phyloP scores from a whole-genome alignment of 352 stramenopile genomes.

The Globisporangium paddicum region DNA sequence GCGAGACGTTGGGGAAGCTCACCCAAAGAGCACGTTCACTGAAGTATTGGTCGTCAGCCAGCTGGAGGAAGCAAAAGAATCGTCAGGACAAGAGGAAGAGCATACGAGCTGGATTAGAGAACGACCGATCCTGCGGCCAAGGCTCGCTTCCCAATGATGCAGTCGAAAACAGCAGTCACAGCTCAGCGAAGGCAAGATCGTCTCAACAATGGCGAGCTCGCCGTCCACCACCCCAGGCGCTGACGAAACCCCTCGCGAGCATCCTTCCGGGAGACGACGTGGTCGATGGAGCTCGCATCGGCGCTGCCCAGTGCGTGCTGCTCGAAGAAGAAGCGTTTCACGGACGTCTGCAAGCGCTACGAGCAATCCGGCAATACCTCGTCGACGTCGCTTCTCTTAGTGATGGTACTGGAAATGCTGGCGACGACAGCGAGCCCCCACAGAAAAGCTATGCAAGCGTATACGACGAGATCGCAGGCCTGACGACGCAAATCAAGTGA shows the following conservation, averaged over 20 bases:
- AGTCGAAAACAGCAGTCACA: background rate
- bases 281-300: constrained; percentile 33
- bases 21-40: constrained; percentile 20
- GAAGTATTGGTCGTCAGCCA: constrained; percentile 24
- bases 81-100: background rate
- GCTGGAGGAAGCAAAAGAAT: constrained; percentile 14
- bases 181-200: background rate
- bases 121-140: background rate
- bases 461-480: constrained; percentile 24
- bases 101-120: background rate
- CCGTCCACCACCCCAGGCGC: constrained; percentile 16
- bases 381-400: background rate
- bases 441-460: constrained; percentile 6
- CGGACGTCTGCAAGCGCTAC: constrained; percentile 19
- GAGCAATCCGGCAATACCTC: constrained; percentile 13
- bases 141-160: background rate
- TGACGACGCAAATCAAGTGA: constrained; percentile 21
- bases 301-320: constrained; percentile 22
- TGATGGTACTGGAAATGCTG: background rate
- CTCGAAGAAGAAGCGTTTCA: constrained; percentile 50
- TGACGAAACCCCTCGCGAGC: constrained; percentile 38
- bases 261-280: constrained; percentile 47
- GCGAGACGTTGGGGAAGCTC: constrained; percentile 4
- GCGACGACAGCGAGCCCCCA: background rate
- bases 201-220: constrained; percentile 1